phyloP scores from a whole-genome alignment of 768 basidiomycete species.

The Podaxis sp. region DNA sequence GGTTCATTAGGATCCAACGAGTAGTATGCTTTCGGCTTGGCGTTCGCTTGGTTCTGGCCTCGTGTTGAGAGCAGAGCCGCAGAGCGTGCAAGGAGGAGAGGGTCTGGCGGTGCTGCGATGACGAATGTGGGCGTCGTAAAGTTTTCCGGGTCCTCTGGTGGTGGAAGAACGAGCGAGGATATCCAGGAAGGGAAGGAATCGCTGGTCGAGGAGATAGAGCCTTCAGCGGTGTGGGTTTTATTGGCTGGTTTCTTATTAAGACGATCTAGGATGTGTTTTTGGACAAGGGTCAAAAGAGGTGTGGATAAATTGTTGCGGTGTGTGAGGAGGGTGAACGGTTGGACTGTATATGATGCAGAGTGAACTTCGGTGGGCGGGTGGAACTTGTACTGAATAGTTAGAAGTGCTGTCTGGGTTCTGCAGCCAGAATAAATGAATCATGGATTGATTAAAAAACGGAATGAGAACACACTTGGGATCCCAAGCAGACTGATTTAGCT shows the following conservation, averaged over 20 bases:
- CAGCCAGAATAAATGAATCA: not conserved
- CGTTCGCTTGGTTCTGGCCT: constrained; percentile 9
- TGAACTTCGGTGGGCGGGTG: constrained; percentile 48
- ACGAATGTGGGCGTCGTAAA: constrained; percentile 62
- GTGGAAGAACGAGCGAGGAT: constrained; percentile 47
- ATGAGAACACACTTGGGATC: constrained; percentile 66
- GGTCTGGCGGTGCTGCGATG: constrained; percentile 47
- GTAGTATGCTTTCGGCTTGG: constrained; percentile 45
- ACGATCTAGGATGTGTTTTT: constrained; percentile 43
- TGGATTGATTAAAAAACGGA: not conserved
- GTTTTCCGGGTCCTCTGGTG: constrained; percentile 54
- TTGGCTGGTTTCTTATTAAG: constrained; percentile 40
- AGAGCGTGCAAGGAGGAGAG: constrained; percentile 21
- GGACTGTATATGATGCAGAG: constrained; percentile 27
- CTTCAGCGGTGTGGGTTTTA: not conserved
- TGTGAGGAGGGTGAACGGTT: constrained; percentile 55
- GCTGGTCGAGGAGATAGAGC: not conserved
- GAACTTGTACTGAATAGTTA: constrained; percentile 76
- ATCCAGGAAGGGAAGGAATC: constrained; percentile 54
- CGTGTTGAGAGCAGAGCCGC: constrained; percentile 13
- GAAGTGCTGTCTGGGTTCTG: constrained; percentile 65
- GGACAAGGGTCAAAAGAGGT: constrained; percentile 52
- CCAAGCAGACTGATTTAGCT: constrained; percentile 79
- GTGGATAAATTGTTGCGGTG: constrained; percentile 59
- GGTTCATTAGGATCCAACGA: constrained; percentile 51